phyloP scores from a whole-genome alignment of 2,329 filamentous ascomycete species.

The Calonectria pseudoreteaudii region DNA sequence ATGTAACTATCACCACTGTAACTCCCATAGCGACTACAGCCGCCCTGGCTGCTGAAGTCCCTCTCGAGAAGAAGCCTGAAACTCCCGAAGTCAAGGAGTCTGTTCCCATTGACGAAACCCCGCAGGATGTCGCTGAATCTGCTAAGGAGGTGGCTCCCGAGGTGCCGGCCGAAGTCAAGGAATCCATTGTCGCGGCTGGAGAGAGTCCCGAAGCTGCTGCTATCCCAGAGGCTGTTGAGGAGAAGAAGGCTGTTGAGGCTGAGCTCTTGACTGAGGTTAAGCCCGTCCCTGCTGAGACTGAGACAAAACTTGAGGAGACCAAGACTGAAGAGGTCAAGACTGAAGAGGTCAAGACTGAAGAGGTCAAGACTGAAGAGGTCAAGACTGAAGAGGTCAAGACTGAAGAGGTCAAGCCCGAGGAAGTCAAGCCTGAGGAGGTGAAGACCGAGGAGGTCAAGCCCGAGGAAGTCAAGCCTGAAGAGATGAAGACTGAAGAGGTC shows the following conservation, averaged over 20 bases:
- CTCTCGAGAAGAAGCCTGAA: slow-evolving; percentile 64
- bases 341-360: slow-evolving; percentile 30
- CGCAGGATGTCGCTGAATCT: slow-evolving; percentile 64
- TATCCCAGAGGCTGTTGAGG: slow-evolving; percentile 75
- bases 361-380: background rate
- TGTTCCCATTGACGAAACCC: slow-evolving; percentile 53
- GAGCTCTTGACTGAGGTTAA: slow-evolving; percentile 77
- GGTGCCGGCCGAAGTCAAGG: slow-evolving; percentile 67
- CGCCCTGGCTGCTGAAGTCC: slow-evolving; percentile 74
- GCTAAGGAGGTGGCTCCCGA: slow-evolving; percentile 63
- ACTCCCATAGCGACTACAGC: slow-evolving; percentile 73
- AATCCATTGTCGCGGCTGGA: slow-evolving; percentile 69
- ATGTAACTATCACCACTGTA: slow-evolving; percentile 65
- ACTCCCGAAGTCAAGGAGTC: slow-evolving; percentile 61
- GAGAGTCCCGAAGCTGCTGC: slow-evolving; percentile 77
- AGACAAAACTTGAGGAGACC: slow-evolving; percentile 28
- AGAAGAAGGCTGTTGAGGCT: slow-evolving; percentile 80
- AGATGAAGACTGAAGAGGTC: background rate
- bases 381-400: slow-evolving; percentile 17
- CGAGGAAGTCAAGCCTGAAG: slow-evolving; percentile 29
- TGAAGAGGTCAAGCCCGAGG: background rate
- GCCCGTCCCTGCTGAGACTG: slow-evolving; percentile 41
- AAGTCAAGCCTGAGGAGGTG: background rate
- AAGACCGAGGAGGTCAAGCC: slow-evolving; percentile 27
- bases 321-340: slow-evolving; percentile 26